A percentile compares a stretch with the other conserved stretches of the same genome.
phyloP scores from a whole-genome alignment of 2,329 filamentous ascomycete species.

The Nothopassalora personata region DNA sequence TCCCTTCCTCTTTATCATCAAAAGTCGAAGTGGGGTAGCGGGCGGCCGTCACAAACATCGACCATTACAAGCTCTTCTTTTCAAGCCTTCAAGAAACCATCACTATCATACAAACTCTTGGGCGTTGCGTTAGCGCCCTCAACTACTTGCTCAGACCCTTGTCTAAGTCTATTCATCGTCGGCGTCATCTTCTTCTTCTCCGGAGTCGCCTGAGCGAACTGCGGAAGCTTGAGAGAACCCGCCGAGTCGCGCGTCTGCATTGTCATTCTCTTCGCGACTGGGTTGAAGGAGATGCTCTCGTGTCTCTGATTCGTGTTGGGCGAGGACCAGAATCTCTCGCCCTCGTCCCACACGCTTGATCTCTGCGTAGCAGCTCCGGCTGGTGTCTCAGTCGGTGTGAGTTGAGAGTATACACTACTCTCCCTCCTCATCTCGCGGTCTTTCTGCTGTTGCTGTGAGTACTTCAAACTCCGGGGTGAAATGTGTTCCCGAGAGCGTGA shows the following conservation, averaged over 20 bases:
- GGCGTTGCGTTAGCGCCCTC: constrained; percentile 36
- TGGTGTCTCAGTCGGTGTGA: not conserved
- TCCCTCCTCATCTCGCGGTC: not conserved
- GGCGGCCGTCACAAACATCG: not conserved
- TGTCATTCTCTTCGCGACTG: not conserved
- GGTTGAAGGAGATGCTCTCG: not conserved
- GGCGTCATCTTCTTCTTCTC: not conserved
- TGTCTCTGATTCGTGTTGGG: constrained; percentile 1
- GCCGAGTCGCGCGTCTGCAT: not conserved
- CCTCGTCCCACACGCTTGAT: constrained; percentile 35
- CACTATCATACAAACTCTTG: constrained; percentile 44
- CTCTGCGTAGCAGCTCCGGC: not conserved
- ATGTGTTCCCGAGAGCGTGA: not conserved
- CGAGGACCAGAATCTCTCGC: constrained; percentile 29
- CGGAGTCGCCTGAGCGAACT: not conserved
- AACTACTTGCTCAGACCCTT: not conserved
- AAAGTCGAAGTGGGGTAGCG: not conserved
- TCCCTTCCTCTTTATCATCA: not conserved
- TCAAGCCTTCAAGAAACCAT: constrained; percentile 33
- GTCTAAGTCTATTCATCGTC: constrained; percentile 2
- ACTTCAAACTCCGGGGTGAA: not conserved
- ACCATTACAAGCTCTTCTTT: not conserved
- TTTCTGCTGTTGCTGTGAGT: not conserved
- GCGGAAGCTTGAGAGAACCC: not conserved
- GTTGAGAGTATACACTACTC: not conserved